Evolutionary conservation across 1,284 basidiomycete species (phyloP).

Genomic region (Cutaneotrichosporon mucoides): DNA sequence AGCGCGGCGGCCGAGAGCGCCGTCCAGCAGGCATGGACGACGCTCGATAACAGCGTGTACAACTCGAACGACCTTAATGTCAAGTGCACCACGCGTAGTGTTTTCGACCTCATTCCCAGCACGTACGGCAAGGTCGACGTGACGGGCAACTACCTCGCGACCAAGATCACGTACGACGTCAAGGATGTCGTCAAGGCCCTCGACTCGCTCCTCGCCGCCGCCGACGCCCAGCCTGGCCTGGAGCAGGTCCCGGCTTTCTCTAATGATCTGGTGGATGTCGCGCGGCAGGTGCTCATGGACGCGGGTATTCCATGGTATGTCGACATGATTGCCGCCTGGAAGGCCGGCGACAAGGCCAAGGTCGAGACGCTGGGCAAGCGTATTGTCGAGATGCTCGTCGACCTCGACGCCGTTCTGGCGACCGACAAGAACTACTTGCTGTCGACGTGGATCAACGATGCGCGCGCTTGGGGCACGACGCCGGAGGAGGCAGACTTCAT

Average conservation of each 20-base stretch:
- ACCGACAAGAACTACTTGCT: slow-evolving; percentile 49
- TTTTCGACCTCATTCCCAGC: slow-evolving; percentile 48
- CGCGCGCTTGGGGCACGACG: slow-evolving; percentile 43
- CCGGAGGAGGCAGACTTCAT: slow-evolving; percentile 19
- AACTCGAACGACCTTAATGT: slow-evolving; percentile 45
- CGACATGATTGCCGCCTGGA: slow-evolving; percentile 9
- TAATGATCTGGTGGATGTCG: slow-evolving; percentile 51
- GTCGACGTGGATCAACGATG: slow-evolving; percentile 49
- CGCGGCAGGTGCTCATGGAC: slow-evolving; percentile 52
- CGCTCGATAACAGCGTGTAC: slow-evolving; percentile 50
- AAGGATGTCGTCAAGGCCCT: slow-evolving; percentile 49
- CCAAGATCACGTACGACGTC: slow-evolving; percentile 50
- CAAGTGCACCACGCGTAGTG: slow-evolving; percentile 51
- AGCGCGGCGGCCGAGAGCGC: slow-evolving; percentile 19
- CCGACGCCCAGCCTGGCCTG: slow-evolving; percentile 25
- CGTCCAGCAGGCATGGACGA: slow-evolving; percentile 48
- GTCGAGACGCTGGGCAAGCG: background rate
- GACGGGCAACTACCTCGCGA: slow-evolving; percentile 46
- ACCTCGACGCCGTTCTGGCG: slow-evolving; percentile 49
- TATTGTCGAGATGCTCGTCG: slow-evolving; percentile 42
- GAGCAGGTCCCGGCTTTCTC: slow-evolving; percentile 45
- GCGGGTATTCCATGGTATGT: slow-evolving; percentile 49
- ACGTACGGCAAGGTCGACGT: slow-evolving; percentile 46
- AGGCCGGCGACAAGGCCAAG: background rate
- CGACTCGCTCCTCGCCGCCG: slow-evolving; percentile 43